Evolutionary conservation across 1,139 yeast species (phyloP).

Genomic region (Pneumocystis wakefieldiae): DNA sequence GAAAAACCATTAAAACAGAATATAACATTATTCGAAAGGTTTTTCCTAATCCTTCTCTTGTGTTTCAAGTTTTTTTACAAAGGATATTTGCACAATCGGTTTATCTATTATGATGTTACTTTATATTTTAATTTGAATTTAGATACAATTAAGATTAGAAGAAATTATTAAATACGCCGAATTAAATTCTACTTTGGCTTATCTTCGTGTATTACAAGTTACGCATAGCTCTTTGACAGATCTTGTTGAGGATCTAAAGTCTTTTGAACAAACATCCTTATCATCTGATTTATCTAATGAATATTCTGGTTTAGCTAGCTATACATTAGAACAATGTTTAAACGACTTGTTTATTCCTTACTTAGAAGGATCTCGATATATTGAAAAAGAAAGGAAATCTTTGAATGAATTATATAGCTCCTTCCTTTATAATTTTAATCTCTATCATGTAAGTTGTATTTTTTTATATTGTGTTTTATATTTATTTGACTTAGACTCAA

Average conservation of each 20-base stretch:
- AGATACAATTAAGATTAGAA: conserved; percentile 53
- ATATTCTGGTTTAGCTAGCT: conserved; percentile 25
- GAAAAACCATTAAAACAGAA: conserved; percentile 44
- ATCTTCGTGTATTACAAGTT: conserved; percentile 59
- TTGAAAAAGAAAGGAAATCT: conserved; percentile 57
- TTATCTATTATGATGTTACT: neutral
- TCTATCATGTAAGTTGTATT: conserved; percentile 14
- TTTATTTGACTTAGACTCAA: conserved; percentile 4
- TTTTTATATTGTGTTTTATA: neutral
- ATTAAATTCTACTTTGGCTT: conserved; percentile 53
- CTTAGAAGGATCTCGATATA: conserved; percentile 52
- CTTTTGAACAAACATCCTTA: conserved; percentile 23
- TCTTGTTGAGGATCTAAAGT: conserved; percentile 52
- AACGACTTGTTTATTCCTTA: conserved; percentile 62
- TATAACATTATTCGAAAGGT: conserved; percentile 60
- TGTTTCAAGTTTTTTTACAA: conserved; percentile 54
- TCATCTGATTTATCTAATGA: conserved; percentile 5
- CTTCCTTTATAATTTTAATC: conserved; percentile 15
- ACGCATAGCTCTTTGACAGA: conserved; percentile 47
- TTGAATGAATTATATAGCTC: conserved; percentile 45
- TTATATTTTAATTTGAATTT: neutral
- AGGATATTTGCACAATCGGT: conserved; percentile 58
- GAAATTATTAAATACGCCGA: conserved; percentile 49
- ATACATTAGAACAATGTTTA: conserved; percentile 55
- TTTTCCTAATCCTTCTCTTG: conserved; percentile 53